Evolutionary conservation across 1,139 yeast genomes (phyloP).

Genomic region (Pichia sp.): DNA sequence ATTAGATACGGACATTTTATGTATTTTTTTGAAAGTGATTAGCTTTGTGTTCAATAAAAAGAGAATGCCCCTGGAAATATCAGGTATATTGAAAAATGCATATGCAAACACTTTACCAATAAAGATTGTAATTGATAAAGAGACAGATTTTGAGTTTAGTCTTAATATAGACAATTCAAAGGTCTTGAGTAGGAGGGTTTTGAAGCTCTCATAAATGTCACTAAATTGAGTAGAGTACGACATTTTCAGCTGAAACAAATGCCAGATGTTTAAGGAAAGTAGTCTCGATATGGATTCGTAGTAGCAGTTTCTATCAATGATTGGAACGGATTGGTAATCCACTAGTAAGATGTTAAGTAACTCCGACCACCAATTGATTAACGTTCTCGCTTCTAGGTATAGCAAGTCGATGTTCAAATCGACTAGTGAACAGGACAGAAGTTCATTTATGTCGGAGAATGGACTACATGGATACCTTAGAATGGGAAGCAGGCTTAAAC

Average conservation of each 20-base stretch:
- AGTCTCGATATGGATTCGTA: conserved; percentile 68
- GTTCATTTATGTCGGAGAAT: conserved; percentile 2
- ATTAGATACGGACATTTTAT: conserved; percentile 14
- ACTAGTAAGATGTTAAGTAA: conserved; percentile 40
- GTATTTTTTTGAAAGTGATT: conserved; percentile 29
- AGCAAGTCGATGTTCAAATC: conserved; percentile 13
- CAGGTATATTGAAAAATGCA: conserved; percentile 52
- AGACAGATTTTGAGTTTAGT: conserved; percentile 47
- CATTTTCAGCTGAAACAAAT: conserved; percentile 19
- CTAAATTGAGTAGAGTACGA: conserved; percentile 6
- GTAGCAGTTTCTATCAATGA: conserved; percentile 60
- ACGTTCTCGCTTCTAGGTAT: conserved; percentile 15
- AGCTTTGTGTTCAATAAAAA: conserved; percentile 52
- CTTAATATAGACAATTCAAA: conserved; percentile 49
- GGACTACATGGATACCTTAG: conserved; percentile 28
- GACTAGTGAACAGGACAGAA: conserved; percentile 8
- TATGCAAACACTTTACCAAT: conserved; percentile 76
- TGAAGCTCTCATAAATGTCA: conserved; percentile 25
- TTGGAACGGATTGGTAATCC: conserved; percentile 33
- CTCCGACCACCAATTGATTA: conserved; percentile 63
- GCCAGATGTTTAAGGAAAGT: conserved; percentile 62
- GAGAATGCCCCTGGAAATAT: conserved; percentile 56
- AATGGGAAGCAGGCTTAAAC: conserved; percentile 63
- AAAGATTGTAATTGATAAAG: conserved; percentile 62
- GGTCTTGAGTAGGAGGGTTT: conserved; percentile 42